Evolutionary conservation across 495 filamentous ascomycete species (phyloP).

Genomic region (Evernia prunastri): DNA sequence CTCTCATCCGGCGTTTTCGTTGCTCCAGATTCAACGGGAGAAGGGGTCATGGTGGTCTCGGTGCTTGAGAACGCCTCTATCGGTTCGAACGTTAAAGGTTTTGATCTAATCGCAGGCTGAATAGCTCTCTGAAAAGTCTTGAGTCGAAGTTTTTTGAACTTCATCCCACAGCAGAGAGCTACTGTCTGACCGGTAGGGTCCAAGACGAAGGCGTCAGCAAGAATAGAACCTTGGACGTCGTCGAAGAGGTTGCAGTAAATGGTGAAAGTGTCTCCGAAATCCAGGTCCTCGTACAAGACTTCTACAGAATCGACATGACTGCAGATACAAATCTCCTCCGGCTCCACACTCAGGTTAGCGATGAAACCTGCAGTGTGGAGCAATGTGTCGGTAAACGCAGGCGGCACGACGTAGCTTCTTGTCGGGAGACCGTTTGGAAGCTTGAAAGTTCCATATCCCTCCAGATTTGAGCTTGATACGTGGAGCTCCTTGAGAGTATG

Average conservation of each 20-base stretch:
- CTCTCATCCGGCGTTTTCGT: too few species aligned
- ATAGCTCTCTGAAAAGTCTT: background rate
- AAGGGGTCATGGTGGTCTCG: too few species aligned
- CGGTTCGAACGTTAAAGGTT: background rate
- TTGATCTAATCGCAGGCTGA: background rate
- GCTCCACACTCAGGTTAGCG: constrained; percentile 15
- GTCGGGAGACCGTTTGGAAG: background rate
- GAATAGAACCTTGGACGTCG: constrained; percentile 15
- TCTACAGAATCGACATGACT: constrained; percentile 14
- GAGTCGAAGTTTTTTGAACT: constrained; percentile 18
- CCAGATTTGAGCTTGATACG: constrained; percentile 12
- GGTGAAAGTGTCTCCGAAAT: constrained; percentile 4
- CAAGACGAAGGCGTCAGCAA: constrained; percentile 18
- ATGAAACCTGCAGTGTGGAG: constrained; percentile 9
- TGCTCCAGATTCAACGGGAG: too few species aligned
- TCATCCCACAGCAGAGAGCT: constrained; percentile 16
- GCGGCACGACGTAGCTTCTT: background rate
- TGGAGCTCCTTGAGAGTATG: background rate
- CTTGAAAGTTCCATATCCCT: constrained; percentile 1
- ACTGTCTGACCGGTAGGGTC: constrained; percentile 19
- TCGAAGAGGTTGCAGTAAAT: constrained; percentile 23
- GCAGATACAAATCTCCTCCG: constrained; percentile 22
- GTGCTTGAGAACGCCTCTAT: background rate
- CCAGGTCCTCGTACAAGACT: constrained; percentile 12
- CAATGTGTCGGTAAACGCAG: constrained; percentile 13